phyloP scores from a whole-genome alignment of 805 yeast species.

The Vanderwaltozyma verrucispora region DNA sequence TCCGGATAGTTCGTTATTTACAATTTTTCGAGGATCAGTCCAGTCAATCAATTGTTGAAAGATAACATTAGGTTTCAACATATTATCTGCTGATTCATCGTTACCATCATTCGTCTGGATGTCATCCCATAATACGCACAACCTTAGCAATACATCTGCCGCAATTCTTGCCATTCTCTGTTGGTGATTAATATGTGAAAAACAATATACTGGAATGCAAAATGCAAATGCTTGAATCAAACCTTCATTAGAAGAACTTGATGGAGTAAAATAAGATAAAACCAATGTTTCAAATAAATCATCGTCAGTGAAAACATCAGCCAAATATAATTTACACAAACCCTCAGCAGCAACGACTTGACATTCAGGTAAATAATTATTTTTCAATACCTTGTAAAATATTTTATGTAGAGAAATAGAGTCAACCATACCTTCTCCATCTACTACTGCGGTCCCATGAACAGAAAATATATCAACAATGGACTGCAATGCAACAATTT shows the following conservation, averaged over 20 bases:
- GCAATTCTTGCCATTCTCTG: conserved; percentile 50
- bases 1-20: conserved; percentile 36
- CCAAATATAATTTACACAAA: conserved; percentile 67
- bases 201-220: conserved; percentile 81
- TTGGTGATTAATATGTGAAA: conserved; percentile 66
- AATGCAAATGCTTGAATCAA: conserved; percentile 73
- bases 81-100: conserved; percentile 10
- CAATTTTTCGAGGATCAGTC: conserved; percentile 72
- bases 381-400: conserved; percentile 55
- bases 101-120: conserved; percentile 29
- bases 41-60: conserved; percentile 68
- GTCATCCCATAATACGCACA: conserved; percentile 38
- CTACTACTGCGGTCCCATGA: conserved; percentile 63
- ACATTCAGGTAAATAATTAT: conserved; percentile 46
- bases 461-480: conserved; percentile 70
- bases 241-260: conserved; percentile 49
- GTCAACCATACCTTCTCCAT: conserved; percentile 53
- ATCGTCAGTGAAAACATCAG: conserved; percentile 62
- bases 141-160: conserved; percentile 53
- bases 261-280: conserved; percentile 65
- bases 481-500: conserved; percentile 53
- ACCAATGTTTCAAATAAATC: conserved; percentile 63
- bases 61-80: conserved; percentile 39
- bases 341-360: conserved; percentile 84
- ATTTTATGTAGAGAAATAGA: conserved; percentile 56